phyloP scores from a whole-genome alignment of 139 green algal genomes.

The Pseudopediastrum boryanum region DNA sequence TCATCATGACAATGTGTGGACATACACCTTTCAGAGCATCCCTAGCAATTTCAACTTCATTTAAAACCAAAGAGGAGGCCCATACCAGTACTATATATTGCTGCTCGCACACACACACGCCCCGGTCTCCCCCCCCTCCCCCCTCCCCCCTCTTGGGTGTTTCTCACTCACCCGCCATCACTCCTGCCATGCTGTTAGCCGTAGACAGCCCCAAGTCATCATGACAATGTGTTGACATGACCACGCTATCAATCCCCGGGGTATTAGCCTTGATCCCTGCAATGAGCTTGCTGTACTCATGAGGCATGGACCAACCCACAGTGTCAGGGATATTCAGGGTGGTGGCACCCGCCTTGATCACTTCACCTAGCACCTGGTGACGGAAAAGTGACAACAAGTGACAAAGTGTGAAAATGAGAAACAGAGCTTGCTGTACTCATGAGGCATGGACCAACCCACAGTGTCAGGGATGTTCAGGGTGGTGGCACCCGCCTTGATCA shows the following conservation, averaged over 20 bases:
- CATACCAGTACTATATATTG: too few species aligned
- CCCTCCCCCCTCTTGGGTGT: too few species aligned
- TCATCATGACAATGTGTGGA: too few species aligned
- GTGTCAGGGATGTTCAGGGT: constrained; percentile 98
- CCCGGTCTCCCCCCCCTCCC: too few species aligned
- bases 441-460: constrained; percentile 91
- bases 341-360: constrained; percentile 90
- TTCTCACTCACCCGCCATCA: constrained; percentile 49
- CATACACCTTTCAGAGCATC: too few species aligned
- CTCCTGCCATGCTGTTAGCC: constrained; percentile 93
- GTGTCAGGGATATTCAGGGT: constrained; percentile 99
- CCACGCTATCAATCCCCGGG: constrained; percentile 65
- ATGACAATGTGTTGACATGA: constrained; percentile 98
- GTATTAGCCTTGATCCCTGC: constrained; percentile 85
- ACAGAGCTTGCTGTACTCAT: too few species aligned
- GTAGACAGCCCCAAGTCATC: constrained; percentile 97
- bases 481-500: constrained; percentile 94
- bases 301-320: constrained; percentile 88
- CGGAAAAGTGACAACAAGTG: too few species aligned
- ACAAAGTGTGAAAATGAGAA: too few species aligned
- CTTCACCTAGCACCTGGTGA: too few species aligned
- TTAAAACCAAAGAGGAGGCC: too few species aligned
- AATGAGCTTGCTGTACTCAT: constrained; percentile 57
- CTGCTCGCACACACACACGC: too few species aligned
- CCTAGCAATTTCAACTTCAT: too few species aligned